Percentiles rank a stretch among this genome's conserved stretches.
Evolutionary conservation across 228 moss, liverwort and hornwort genomes (phyloP).

Genomic region (Sphagnum fallax): DNA sequence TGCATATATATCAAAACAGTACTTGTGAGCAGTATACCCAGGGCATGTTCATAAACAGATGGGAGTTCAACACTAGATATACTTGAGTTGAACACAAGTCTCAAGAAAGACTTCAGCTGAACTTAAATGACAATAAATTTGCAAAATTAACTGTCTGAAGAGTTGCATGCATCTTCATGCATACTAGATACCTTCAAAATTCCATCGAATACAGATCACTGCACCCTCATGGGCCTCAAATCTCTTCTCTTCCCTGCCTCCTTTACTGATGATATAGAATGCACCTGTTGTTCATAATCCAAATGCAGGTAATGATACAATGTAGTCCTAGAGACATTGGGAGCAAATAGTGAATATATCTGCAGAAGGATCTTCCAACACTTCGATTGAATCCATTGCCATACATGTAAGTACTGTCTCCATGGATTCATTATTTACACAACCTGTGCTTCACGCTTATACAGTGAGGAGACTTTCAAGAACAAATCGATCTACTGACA

Average conservation of each 20-base stretch:
- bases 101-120: background rate
- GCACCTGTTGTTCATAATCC: conserved; percentile 29
- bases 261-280: conserved; percentile 67
- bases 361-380: no score
- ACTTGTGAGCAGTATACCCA: background rate
- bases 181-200: conserved; percentile 60
- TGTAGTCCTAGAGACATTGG: background rate
- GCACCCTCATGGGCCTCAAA: conserved; percentile 83
- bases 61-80: background rate
- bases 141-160: no score
- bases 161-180: no score
- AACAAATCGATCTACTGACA: no score
- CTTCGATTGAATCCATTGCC: no score
- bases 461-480: no score
- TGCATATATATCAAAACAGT: background rate
- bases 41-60: background rate
- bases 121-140: no score
- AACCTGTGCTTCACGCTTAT: no score
- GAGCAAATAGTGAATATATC: no score
- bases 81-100: background rate
- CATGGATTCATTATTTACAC: no score
- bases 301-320: background rate
- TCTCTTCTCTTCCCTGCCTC: conserved; percentile 67
- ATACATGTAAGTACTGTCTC: no score
- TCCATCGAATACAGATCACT: conserved; percentile 69